Conservation (phyloP, 2,329 filamentous ascomycete genomes). For the Beauveria bassiana region DNA sequence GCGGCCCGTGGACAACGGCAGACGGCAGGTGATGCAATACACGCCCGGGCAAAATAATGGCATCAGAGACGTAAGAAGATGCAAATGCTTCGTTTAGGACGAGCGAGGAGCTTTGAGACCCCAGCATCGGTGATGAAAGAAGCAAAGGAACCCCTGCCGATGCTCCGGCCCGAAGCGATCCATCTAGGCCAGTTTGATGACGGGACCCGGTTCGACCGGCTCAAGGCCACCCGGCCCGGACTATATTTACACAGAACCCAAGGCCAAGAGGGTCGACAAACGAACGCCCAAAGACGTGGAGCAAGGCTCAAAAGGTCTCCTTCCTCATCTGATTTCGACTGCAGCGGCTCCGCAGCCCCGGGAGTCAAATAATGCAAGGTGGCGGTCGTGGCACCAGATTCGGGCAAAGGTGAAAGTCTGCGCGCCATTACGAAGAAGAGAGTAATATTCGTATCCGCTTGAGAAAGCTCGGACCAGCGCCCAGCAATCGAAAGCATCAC, state of each 20-base stretch:
- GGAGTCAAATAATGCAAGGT: neutral
- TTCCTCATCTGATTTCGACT: neutral
- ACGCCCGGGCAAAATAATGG: neutral
- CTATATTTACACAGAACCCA: neutral
- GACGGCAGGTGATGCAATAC: neutral
- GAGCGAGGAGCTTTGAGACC: neutral
- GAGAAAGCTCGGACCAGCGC: neutral
- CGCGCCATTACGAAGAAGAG: constrained; percentile 8
- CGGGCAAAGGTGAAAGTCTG: neutral
- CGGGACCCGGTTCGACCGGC: neutral
- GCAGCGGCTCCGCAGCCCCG: neutral
- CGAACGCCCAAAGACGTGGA: too few species aligned
- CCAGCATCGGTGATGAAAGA: neutral
- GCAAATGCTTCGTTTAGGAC: neutral
- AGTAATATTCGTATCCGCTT: constrained; percentile 10
- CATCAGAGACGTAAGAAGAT: neutral
- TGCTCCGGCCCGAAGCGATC: constrained; percentile 3
- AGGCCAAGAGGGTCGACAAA: neutral
- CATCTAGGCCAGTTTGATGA: neutral
- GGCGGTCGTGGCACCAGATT: neutral
- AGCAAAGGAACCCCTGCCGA: neutral
- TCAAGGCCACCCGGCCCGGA: neutral
- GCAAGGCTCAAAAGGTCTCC: neutral
- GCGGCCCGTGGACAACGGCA: neutral
- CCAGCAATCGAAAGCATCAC: neutral